Evolutionary conservation across 306 rosid genomes (phyloP), one percentile per base, ranked within the genome.

Genomic region (Cucumis sativus): DNA sequence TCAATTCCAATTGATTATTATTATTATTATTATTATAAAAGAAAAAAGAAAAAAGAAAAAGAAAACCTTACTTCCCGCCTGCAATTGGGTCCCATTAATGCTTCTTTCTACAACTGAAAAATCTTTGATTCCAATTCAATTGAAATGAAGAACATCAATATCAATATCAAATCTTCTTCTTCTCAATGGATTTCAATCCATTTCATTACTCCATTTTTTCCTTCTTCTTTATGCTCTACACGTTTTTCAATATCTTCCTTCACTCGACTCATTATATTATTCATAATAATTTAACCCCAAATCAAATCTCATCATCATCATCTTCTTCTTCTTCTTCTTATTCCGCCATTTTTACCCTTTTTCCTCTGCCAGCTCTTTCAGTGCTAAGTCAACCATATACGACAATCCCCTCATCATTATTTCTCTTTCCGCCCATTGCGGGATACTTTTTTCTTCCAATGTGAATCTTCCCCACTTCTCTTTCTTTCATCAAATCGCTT

Each of bases 41-140:
- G 1, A 47, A 47, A 5, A 35, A 17, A 65, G 9, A 17, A 7
- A 4, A 7, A 37, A 7, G 16, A 1, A 67, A 10, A 1, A 11
- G n/a, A 67, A 69, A n/a, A 10, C 57, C 39, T 69, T 45, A 13
- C 39, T 69, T 69, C 58, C 75, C 75, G 75, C 75, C 75, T 45
- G 75, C 73, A 40, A 67, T 0, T 41, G 75, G 75, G 75, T 41
- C 75, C 75, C 57, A 21, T 41, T 49, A 20, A 43, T 6, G 55
- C n/a, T 40, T 68, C 35, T 67, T 40, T 13, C 74, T 41, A 12
- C 56, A 43, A 43, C 75, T 21, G 39, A 63, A 63, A 23, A 63
- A 23, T 69, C 39, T 45, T 69, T 6, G 7, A 41, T 69, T 47
- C 21, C 4, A 43, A 43, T 10, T 3, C 12, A 43, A 8, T 9